phyloP scores from a whole-genome alignment of 352 stramenopile species.

The Globisporangium orthogonon region DNA sequence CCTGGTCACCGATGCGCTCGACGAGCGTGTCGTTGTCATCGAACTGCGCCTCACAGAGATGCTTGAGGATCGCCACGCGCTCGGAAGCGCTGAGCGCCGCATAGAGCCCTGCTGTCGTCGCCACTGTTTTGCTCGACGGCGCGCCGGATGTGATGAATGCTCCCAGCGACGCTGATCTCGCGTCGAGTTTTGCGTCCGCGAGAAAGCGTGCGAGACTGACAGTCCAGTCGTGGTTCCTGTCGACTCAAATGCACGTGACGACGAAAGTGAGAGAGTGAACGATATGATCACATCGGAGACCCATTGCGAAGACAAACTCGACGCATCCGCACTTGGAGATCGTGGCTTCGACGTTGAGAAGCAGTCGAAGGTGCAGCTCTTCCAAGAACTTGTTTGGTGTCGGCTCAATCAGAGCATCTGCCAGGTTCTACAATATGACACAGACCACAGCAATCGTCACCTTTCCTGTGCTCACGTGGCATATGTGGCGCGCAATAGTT shows the following conservation, averaged over 20 bases:
- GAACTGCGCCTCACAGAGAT: slow-evolving; percentile 58
- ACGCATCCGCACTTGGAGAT: slow-evolving; percentile 35
- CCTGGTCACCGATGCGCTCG: slow-evolving; percentile 47
- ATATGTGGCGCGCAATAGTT: not conserved
- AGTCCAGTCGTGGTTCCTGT: slow-evolving; percentile 41
- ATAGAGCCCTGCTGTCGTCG: slow-evolving; percentile 26
- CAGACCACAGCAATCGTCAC: not conserved
- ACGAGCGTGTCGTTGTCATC: slow-evolving; percentile 54
- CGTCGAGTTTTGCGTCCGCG: slow-evolving; percentile 21
- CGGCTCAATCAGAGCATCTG: slow-evolving; percentile 25
- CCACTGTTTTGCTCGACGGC: slow-evolving; percentile 13
- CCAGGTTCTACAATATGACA: slow-evolving; percentile 19
- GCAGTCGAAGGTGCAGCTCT: slow-evolving; percentile 39
- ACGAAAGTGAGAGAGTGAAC: not conserved
- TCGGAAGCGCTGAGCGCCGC: slow-evolving; percentile 31
- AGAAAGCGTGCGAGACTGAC: slow-evolving; percentile 43
- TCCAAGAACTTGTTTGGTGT: slow-evolving; percentile 26
- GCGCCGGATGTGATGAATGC: slow-evolving; percentile 6
- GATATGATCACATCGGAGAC: not conserved
- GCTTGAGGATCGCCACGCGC: slow-evolving; percentile 46
- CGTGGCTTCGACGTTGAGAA: slow-evolving; percentile 36
- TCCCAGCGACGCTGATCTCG: slow-evolving; percentile 6
- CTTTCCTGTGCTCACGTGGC: not conserved
- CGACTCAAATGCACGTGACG: not conserved
- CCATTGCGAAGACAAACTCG: not conserved